phyloP scores from a whole-genome alignment of 805 yeast species.

The Ogataea angusta region DNA sequence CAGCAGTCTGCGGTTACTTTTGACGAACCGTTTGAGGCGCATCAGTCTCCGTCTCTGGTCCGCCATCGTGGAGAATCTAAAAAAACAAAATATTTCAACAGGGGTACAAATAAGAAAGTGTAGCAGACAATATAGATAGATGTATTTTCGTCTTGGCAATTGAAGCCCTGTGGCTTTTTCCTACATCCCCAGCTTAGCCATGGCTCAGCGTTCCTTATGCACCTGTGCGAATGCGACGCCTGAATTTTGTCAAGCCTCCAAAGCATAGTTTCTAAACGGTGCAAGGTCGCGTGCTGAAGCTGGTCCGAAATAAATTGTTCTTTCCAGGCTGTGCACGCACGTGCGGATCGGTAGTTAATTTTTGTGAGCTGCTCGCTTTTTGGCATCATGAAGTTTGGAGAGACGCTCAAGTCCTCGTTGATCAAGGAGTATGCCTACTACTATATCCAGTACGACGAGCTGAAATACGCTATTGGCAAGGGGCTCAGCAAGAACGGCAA shows the following conservation, averaged over 20 bases:
- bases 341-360: conserved; percentile 1
- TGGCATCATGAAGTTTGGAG: conserved; percentile 84
- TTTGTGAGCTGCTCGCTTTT: conserved; percentile 1
- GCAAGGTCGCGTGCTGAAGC: neutral
- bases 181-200: too few species aligned
- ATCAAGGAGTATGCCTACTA: conserved; percentile 89
- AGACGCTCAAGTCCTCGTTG: conserved; percentile 82
- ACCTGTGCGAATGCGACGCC: too few species aligned
- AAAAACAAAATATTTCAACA: conserved; percentile 3
- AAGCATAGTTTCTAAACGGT: neutral
- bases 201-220: too few species aligned
- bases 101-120: neutral
- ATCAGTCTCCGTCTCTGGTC: conserved; percentile 15
- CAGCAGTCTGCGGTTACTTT: conserved; percentile 16
- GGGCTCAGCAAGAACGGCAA: conserved; percentile 54
- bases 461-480: conserved; percentile 75
- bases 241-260: too few species aligned
- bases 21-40: conserved; percentile 16
- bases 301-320: neutral
- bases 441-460: conserved; percentile 87
- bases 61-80: conserved; percentile 2
- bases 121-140: neutral
- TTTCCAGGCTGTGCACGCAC: conserved; percentile 10
- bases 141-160: too few species aligned
- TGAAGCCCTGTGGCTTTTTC: too few species aligned